Evolutionary conservation across 352 stramenopile species (phyloP).

Genomic region (Plasmopara halstedii): DNA sequence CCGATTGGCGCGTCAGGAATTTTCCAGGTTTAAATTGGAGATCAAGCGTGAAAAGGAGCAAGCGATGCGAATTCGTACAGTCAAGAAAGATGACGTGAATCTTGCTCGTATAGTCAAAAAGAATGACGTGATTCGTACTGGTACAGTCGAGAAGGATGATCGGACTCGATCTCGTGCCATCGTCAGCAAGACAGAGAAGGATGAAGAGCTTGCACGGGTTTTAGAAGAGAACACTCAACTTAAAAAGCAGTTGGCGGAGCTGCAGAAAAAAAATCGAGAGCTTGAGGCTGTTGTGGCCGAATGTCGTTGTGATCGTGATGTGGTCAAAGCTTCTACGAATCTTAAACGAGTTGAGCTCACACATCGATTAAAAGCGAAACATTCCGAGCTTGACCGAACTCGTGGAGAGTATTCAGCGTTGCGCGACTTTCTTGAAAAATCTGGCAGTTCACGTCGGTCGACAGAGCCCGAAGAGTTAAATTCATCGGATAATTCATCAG

Average conservation of each 20-base stretch:
- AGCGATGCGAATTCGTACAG: slow-evolving; percentile 25
- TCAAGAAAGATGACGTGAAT: slow-evolving; percentile 26
- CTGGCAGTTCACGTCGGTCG: slow-evolving; percentile 30
- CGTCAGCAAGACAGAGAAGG: slow-evolving; percentile 2
- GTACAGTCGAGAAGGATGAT: too few species aligned
- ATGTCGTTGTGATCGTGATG: slow-evolving; percentile 44
- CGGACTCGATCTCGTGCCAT: too few species aligned
- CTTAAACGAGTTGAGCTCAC: slow-evolving; percentile 48
- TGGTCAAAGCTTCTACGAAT: slow-evolving; percentile 47
- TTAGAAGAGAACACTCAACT: slow-evolving; percentile 29
- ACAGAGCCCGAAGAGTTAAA: slow-evolving; percentile 40
- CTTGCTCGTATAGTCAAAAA: too few species aligned
- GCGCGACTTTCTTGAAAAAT: slow-evolving; percentile 44
- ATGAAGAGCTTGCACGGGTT: slow-evolving; percentile 23
- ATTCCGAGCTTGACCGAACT: slow-evolving; percentile 36
- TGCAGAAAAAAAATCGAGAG: slow-evolving; percentile 54
- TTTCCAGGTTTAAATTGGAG: slow-evolving; percentile 46
- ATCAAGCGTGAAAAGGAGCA: slow-evolving; percentile 13
- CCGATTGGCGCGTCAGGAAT: slow-evolving; percentile 39
- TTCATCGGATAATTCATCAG: slow-evolving; percentile 30
- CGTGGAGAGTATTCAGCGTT: slow-evolving; percentile 39
- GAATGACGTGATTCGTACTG: too few species aligned
- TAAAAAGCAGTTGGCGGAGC: slow-evolving; percentile 45
- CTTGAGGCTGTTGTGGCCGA: slow-evolving; percentile 51
- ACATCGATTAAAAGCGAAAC: slow-evolving; percentile 42